phyloP scores from a whole-genome alignment of 257 asterid genomes.

The Phtheirospermum japonicum region DNA sequence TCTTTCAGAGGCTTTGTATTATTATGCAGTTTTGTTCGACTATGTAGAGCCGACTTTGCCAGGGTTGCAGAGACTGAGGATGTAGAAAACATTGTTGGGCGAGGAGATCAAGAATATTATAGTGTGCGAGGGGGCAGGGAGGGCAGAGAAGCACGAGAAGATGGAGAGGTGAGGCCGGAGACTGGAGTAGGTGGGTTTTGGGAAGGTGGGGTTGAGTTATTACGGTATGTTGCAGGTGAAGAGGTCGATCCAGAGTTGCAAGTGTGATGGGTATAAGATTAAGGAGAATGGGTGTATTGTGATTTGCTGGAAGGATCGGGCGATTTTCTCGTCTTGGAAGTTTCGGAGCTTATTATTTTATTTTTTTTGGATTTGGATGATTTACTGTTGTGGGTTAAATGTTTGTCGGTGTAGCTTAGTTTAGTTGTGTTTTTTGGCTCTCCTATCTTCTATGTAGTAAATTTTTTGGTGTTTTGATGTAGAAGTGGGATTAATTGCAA shows the following conservation, averaged over 20 bases:
- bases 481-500: too few relatives aligned
- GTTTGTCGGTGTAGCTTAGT: too few relatives aligned
- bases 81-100: conserved; percentile 62
- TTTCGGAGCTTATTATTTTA: conserved; percentile 46
- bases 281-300: conserved; percentile 62
- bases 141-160: conserved; percentile 74
- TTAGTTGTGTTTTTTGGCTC: too few relatives aligned
- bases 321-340: conserved; percentile 73
- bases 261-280: conserved; percentile 73
- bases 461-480: too few relatives aligned
- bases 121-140: conserved; percentile 67
- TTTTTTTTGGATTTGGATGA: too few relatives aligned
- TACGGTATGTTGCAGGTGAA: conserved; percentile 73
- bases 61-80: conserved; percentile 55
- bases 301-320: conserved; percentile 77
- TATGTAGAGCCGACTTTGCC: conserved; percentile 64
- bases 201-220: conserved; percentile 55
- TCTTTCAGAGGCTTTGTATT: conserved; percentile 59
- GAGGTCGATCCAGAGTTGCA: conserved; percentile 50
- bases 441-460: too few relatives aligned
- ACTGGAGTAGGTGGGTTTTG: conserved; percentile 50
- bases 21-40: conserved; percentile 64
- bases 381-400: too few relatives aligned
- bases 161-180: conserved; percentile 68
- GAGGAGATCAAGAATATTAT: conserved; percentile 72